Evolutionary conservation across 495 filamentous ascomycete genomes (phyloP).

Genomic region (Astrocystis sublimbata): DNA sequence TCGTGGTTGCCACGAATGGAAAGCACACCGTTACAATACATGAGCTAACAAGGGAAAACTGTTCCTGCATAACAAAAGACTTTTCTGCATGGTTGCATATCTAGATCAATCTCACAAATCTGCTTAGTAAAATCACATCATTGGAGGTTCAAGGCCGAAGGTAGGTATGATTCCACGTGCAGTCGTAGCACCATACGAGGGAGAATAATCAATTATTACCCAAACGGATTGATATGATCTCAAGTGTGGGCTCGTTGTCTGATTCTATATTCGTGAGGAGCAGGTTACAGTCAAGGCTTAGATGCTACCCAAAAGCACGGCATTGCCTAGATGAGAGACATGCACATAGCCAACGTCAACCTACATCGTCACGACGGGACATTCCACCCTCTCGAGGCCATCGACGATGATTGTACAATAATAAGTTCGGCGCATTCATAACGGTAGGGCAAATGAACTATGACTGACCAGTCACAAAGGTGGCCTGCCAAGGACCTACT

Average conservation of each 20-base stretch:
- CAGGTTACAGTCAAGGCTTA: not conserved
- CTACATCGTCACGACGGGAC: not conserved
- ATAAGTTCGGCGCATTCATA: not conserved
- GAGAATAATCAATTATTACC: not conserved
- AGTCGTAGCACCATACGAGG: not conserved
- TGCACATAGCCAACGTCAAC: conserved; percentile 3
- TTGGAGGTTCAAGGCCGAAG: not conserved
- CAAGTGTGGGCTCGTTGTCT: not conserved
- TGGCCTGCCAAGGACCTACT: conserved; percentile 4
- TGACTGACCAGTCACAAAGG: not conserved
- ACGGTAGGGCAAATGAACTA: not conserved
- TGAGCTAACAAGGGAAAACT: not conserved
- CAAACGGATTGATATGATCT: not conserved
- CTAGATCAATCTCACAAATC: not conserved
- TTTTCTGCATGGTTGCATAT: not conserved
- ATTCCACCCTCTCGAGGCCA: conserved; percentile 10
- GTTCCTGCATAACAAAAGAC: conserved; percentile 17
- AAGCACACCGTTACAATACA: conserved; percentile 1
- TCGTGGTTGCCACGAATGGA: not conserved
- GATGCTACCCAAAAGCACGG: conserved; percentile 6
- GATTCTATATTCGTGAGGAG: not conserved
- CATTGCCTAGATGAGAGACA: not conserved
- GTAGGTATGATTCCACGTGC: not conserved
- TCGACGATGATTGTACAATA: conserved; percentile 10
- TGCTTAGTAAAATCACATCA: not conserved